Percentiles rank a stretch among this genome's conserved stretches.
Conservation (phyloP, 106 monocot species). For the Apostasia ramifera region DNA sequence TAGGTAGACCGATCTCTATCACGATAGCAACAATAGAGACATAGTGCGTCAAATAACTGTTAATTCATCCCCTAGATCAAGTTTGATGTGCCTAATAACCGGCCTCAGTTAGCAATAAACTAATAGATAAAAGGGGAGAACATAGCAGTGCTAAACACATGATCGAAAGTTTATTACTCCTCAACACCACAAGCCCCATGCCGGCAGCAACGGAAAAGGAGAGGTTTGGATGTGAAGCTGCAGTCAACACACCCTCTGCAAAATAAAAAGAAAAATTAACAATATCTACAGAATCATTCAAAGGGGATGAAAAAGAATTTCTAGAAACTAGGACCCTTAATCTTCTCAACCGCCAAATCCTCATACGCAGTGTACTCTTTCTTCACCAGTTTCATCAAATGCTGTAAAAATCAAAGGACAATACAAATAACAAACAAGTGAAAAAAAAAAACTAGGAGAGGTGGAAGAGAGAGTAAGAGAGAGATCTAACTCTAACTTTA, state of each 20-base stretch:
- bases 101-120: neutral
- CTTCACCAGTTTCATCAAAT: slow-evolving; percentile 24
- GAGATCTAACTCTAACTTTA: neutral
- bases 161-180: slow-evolving; percentile 22
- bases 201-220: slow-evolving; percentile 36
- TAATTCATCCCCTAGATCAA: neutral
- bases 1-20: neutral
- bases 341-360: slow-evolving; percentile 40
- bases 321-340: slow-evolving; percentile 40
- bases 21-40: too few species aligned
- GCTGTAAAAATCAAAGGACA: slow-evolving; percentile 7
- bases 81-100: neutral
- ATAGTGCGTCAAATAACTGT: too few species aligned
- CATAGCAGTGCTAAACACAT: neutral
- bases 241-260: slow-evolving; percentile 56
- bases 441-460: neutral
- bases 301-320: neutral
- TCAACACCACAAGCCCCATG: slow-evolving; percentile 46
- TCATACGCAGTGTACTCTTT: slow-evolving; percentile 28
- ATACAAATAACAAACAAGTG: neutral
- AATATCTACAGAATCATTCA: neutral
- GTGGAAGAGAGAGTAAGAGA: neutral
- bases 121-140: neutral
- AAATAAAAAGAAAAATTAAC: neutral
- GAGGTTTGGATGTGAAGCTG: slow-evolving; percentile 42